Conservation (phyloP, 495 filamentous ascomycete genomes). For the Clohesyomyces aquaticus region DNA sequence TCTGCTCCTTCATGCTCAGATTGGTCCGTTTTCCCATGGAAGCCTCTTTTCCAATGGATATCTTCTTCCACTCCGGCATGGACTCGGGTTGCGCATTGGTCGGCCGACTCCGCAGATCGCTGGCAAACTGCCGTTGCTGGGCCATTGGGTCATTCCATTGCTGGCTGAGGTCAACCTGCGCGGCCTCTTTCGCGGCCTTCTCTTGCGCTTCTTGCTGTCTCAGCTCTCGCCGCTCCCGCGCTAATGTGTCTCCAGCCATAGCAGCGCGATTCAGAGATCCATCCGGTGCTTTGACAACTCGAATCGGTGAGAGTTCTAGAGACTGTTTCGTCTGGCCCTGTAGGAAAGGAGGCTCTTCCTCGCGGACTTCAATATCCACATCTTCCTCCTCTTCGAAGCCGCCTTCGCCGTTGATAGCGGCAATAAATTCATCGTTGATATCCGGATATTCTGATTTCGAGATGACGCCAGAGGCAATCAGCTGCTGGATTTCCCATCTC, state of each 20-base stretch:
- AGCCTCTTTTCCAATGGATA: constrained; percentile 78
- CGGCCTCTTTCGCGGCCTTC: constrained; percentile 74
- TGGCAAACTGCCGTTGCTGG: constrained; percentile 82
- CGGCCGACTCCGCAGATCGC: constrained; percentile 69
- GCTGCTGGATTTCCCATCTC: constrained; percentile 93
- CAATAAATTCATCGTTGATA: constrained; percentile 90
- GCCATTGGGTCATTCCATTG: constrained; percentile 99
- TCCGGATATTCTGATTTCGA: constrained; percentile 93
- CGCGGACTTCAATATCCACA: constrained; percentile 92
- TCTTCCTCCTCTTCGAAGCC: constrained; percentile 95
- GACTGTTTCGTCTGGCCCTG: constrained; percentile 96
- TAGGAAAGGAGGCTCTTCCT: constrained; percentile 95
- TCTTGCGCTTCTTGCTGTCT: constrained; percentile 86
- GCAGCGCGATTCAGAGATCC: constrained; percentile 93
- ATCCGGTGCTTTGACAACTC: constrained; percentile 96
- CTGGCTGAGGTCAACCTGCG: constrained; percentile 80
- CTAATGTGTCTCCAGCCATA: constrained; percentile 87
- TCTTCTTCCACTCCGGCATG: constrained; percentile 92
- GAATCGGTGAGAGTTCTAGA: constrained; percentile 89
- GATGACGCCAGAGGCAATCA: constrained; percentile 91
- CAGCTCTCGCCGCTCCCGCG: constrained; percentile 87
- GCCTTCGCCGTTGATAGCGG: constrained; percentile 80
- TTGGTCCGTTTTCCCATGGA: constrained; percentile 83
- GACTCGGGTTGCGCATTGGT: constrained; percentile 62
- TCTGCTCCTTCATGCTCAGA: constrained; percentile 93